A percentile compares a stretch with the other conserved stretches of the same genome.
These are phyloP conservation scores for Ramichloridium luteum DNA, from an alignment of 2,329 filamentous ascomycete species.

Conservation along the genomic window DNA sequence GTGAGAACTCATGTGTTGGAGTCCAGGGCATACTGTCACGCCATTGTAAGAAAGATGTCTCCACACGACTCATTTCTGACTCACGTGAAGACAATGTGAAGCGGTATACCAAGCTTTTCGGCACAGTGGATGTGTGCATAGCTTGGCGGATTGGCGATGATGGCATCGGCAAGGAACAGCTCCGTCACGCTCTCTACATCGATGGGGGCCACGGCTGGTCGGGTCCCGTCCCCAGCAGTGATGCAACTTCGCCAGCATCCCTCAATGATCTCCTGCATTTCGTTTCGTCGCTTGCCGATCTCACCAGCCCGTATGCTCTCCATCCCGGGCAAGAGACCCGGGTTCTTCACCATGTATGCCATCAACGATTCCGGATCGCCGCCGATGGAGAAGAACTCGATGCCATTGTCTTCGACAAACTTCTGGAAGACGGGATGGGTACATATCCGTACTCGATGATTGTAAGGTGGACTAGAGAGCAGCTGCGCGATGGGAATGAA, in stretches of 20 bases:
- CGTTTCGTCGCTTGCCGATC: conserved; percentile 12
- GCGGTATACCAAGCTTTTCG: conserved; percentile 57
- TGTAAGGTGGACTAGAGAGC: conserved; percentile 34
- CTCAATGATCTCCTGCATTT: conserved; percentile 16
- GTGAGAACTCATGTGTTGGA: conserved; percentile 67
- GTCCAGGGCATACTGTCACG: conserved; percentile 65
- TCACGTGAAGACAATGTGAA: conserved; percentile 78
- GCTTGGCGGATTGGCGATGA: conserved; percentile 64
- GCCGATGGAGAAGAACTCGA: conserved; percentile 69
- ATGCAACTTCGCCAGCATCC: conserved; percentile 21
- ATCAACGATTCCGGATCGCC: conserved; percentile 64
- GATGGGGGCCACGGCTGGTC: background rate
- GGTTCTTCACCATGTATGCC: conserved; percentile 30
- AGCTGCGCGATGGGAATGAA: conserved; percentile 59
- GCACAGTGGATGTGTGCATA: conserved; percentile 64
- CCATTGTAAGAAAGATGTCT: background rate
- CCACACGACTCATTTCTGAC: background rate
- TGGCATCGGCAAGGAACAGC: conserved; percentile 75
- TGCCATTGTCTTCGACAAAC: conserved; percentile 56
- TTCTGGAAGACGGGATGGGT: conserved; percentile 57
- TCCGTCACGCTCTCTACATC: conserved; percentile 24
- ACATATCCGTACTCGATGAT: conserved; percentile 60
- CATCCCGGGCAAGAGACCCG: conserved; percentile 20
- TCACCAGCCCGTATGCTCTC: conserved; percentile 17
- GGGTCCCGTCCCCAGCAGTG: conserved; percentile 12